A percentile compares a stretch with the other conserved stretches of the same genome.
Conservation (phyloP, 2,329 filamentous ascomycete species). For the Ilyonectria sp. region DNA sequence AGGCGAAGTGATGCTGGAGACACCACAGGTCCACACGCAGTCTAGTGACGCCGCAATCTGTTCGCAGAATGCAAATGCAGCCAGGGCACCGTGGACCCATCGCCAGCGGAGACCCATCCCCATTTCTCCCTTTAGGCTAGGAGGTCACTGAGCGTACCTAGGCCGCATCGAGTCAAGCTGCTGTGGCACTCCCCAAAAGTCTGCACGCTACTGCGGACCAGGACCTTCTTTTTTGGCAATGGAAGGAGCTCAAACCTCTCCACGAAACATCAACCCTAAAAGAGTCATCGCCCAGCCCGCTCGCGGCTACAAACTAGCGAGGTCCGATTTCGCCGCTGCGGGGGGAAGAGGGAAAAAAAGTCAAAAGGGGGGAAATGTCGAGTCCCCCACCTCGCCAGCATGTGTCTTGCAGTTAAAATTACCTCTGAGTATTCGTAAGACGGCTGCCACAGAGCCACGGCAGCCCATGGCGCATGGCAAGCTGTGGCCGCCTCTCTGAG, state of each 20-base stretch:
- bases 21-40: slow-evolving; percentile 20
- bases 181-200: slow-evolving; percentile 31
- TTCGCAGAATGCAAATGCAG: slow-evolving; percentile 38
- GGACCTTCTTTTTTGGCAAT: slow-evolving; percentile 46
- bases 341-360: slow-evolving; percentile 36
- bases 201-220: slow-evolving; percentile 43
- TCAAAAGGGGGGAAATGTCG: slow-evolving; percentile 32
- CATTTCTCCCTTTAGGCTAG: slow-evolving; percentile 22
- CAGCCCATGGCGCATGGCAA: slow-evolving; percentile 17
- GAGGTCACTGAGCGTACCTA: slow-evolving; percentile 27
- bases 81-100: slow-evolving; percentile 35
- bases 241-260: slow-evolving; percentile 41
- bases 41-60: slow-evolving; percentile 34
- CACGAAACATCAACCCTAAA: slow-evolving; percentile 32
- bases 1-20: slow-evolving; percentile 19
- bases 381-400: slow-evolving; percentile 36
- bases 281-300: slow-evolving; percentile 41
- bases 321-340: slow-evolving; percentile 48
- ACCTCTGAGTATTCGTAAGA: slow-evolving; percentile 48
- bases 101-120: slow-evolving; percentile 24
- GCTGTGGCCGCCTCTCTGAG: slow-evolving; percentile 29
- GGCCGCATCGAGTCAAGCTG: slow-evolving; percentile 43
- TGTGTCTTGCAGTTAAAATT: slow-evolving; percentile 40
- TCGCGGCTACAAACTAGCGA: neutral
- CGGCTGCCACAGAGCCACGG: neutral